Evolutionary conservation across 441 rosid species (phyloP).

Genomic region (Breynia disticha): DNA sequence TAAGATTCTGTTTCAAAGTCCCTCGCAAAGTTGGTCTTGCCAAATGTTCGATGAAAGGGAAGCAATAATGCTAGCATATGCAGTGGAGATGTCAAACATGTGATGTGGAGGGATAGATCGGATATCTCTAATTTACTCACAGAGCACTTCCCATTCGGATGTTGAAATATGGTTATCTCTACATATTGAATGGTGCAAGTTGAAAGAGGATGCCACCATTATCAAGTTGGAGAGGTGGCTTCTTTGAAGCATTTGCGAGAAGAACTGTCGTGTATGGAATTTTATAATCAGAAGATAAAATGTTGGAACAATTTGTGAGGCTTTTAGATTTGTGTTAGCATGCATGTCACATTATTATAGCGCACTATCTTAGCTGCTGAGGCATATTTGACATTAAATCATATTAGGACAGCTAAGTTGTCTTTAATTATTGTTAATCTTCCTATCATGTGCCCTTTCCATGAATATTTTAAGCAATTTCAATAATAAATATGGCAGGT

Average conservation of each 20-base stretch:
- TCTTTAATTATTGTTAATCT: too few species aligned
- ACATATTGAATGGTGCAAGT: not conserved
- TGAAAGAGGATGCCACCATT: not conserved
- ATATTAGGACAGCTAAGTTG: too few species aligned
- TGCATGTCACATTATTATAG: not conserved
- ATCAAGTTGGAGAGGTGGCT: not conserved
- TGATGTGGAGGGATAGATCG: not conserved
- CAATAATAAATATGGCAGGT: too few species aligned
- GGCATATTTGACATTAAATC: too few species aligned
- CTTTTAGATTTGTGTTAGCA: not conserved
- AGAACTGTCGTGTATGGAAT: not conserved
- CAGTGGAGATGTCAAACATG: not conserved
- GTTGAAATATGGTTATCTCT: not conserved
- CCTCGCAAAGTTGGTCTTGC: not conserved
- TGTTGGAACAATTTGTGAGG: not conserved
- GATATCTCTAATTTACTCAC: not conserved
- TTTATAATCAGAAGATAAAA: not conserved
- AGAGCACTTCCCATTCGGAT: conserved; percentile 1
- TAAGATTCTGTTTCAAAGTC: conserved; percentile 5
- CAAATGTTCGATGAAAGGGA: not conserved
- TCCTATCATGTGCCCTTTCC: too few species aligned
- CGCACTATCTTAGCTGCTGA: not conserved
- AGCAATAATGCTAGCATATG: not conserved
- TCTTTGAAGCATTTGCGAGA: too few species aligned
- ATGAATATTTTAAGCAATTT: too few species aligned